Conservation (phyloP, 345 rosid genomes). For the Eutrema yunnanense region DNA sequence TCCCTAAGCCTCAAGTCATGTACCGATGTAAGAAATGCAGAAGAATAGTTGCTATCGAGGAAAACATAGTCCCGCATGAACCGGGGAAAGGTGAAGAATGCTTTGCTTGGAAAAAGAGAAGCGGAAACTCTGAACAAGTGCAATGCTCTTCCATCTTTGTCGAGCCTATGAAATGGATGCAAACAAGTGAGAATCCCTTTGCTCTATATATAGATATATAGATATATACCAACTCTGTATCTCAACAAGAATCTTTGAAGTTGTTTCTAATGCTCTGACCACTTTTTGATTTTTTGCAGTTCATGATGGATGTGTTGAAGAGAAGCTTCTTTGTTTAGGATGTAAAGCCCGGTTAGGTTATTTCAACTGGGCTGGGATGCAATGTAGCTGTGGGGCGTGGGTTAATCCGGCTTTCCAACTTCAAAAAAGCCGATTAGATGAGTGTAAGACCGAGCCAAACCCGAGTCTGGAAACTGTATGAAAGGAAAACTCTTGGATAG, state of each 20-base stretch:
- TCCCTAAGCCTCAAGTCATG: too few relatives aligned
- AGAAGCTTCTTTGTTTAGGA: conserved; percentile 71
- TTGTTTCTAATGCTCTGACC: not conserved
- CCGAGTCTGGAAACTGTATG: not conserved
- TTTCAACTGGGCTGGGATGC: conserved; percentile 96
- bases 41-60: too few relatives aligned
- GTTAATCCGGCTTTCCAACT: conserved; percentile 91
- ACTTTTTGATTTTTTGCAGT: conserved; percentile 40
- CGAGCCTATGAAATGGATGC: too few relatives aligned
- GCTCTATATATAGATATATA: too few relatives aligned
- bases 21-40: too few relatives aligned
- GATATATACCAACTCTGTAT: not conserved
- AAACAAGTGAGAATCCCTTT: too few relatives aligned
- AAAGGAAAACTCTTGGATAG: not conserved
- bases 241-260: not conserved
- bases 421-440: conserved; percentile 70
- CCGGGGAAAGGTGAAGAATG: too few relatives aligned
- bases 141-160: too few relatives aligned
- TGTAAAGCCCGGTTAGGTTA: conserved; percentile 79
- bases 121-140: too few relatives aligned
- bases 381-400: conserved; percentile 94
- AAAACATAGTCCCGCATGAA: too few relatives aligned
- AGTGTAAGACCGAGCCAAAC: conserved; percentile 33
- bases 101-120: too few relatives aligned
- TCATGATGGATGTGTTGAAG: conserved; percentile 76